Evolutionary conservation across 352 stramenopile genomes (phyloP).

Genomic region (Phytophthora pini): DNA sequence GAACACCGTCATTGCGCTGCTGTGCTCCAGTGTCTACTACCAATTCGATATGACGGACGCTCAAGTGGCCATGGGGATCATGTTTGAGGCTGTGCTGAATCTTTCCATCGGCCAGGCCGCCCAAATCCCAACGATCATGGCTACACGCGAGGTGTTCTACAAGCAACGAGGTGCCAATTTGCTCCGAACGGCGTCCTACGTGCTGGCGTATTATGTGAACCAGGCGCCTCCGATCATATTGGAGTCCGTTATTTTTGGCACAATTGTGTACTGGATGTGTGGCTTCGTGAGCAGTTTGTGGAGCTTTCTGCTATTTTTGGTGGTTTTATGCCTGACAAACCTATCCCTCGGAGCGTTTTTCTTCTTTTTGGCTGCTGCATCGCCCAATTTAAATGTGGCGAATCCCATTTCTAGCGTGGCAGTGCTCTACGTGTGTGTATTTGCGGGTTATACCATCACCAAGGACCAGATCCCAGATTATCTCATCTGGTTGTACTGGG

Average conservation of each 20-base stretch:
- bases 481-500: constrained; percentile 49
- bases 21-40: constrained; percentile 37
- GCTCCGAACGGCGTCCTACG: constrained; percentile 15
- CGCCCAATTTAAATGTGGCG: constrained; percentile 43
- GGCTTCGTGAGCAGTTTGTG: constrained; percentile 38
- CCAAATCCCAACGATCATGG: constrained; percentile 57
- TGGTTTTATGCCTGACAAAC: constrained; percentile 23
- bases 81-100: constrained; percentile 76
- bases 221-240: constrained; percentile 6
- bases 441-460: constrained; percentile 42
- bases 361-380: constrained; percentile 30
- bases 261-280: constrained; percentile 74
- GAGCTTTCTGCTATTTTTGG: constrained; percentile 32
- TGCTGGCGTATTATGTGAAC: constrained; percentile 3
- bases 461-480: constrained; percentile 36
- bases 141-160: constrained; percentile 48
- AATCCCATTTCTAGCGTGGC: constrained; percentile 40
- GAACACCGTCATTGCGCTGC: constrained; percentile 24
- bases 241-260: constrained; percentile 59
- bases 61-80: constrained; percentile 48
- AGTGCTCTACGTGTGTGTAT: constrained; percentile 36
- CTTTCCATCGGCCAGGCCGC: constrained; percentile 60
- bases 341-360: constrained; percentile 32
- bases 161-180: constrained; percentile 28
- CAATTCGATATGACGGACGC: constrained; percentile 27